Evolutionary conservation across 2,329 filamentous ascomycete species (phyloP).

Genomic region (Didymella pomorum): DNA sequence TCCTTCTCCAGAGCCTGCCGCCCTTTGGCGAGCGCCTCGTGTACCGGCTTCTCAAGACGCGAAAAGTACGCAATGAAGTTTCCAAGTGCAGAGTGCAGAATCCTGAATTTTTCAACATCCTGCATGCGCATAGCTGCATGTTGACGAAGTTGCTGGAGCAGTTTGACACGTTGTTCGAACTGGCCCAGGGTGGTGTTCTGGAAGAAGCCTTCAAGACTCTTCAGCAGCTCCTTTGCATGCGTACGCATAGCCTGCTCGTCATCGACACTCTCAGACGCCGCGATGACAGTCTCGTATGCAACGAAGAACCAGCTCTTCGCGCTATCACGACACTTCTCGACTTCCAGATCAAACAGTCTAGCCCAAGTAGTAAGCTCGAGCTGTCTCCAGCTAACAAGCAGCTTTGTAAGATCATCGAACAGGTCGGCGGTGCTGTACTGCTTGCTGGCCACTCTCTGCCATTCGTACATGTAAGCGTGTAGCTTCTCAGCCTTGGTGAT

Average conservation of each 20-base stretch:
- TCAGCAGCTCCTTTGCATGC: constrained; percentile 75
- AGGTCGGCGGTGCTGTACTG: constrained; percentile 73
- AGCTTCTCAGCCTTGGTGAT: constrained; percentile 88
- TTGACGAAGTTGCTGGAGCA: constrained; percentile 69
- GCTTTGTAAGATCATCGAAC: constrained; percentile 79
- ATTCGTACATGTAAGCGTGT: constrained; percentile 85
- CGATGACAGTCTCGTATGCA: constrained; percentile 88
- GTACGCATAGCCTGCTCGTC: constrained; percentile 65
- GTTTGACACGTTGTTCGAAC: constrained; percentile 73
- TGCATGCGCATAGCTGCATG: constrained; percentile 70
- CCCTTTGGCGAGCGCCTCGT: constrained; percentile 71
- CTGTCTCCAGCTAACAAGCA: constrained; percentile 87
- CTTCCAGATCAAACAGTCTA: constrained; percentile 84
- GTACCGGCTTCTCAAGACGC: constrained; percentile 72
- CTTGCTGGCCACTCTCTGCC: constrained; percentile 90
- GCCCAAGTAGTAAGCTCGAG: constrained; percentile 93
- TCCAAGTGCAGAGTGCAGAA: constrained; percentile 69
- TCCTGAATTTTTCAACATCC: constrained; percentile 60
- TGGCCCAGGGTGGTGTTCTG: constrained; percentile 81
- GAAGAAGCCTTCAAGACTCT: constrained; percentile 81
- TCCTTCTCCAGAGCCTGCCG: constrained; percentile 83
- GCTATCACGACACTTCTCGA: constrained; percentile 75
- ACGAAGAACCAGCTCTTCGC: constrained; percentile 96
- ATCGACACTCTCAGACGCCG: constrained; percentile 72
- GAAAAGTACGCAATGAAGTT: constrained; percentile 81